Percentiles rank a stretch among this genome's conserved stretches.
Conservation (phyloP, 768 basidiomycete species). For the Megacollybia marginata region DNA sequence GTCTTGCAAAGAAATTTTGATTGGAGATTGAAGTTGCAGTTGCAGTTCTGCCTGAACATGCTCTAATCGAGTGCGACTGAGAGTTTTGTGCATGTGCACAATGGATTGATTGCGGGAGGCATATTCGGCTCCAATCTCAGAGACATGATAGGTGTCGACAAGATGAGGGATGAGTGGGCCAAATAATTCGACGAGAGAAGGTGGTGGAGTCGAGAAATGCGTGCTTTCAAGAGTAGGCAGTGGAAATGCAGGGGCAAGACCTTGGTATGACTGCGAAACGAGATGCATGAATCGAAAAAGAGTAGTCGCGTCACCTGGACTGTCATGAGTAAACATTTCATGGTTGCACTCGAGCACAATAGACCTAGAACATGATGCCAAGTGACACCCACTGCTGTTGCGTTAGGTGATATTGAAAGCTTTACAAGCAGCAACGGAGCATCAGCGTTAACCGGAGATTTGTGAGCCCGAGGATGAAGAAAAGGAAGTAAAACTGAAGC, state of each 20-base stretch:
- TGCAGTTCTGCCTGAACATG: slow-evolving; percentile 3
- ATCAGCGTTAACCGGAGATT: not conserved
- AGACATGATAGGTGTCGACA: slow-evolving; percentile 6
- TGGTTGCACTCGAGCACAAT: not conserved
- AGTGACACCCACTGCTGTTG: slow-evolving; percentile 21
- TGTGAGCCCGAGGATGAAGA: not conserved
- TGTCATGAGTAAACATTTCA: not conserved
- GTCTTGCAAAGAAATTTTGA: slow-evolving; percentile 19
- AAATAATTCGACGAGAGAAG: slow-evolving; percentile 8
- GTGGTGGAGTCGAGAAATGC: not conserved
- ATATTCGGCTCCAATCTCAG: slow-evolving; percentile 13
- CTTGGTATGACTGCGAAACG: slow-evolving; percentile 23
- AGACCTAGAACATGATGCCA: slow-evolving; percentile 27
- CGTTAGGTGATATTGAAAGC: slow-evolving; percentile 12
- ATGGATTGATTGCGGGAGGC: slow-evolving; percentile 5
- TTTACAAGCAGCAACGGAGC: slow-evolving; percentile 13
- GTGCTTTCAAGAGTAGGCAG: slow-evolving; percentile 11
- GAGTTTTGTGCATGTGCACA: slow-evolving; percentile 8
- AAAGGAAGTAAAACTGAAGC: not conserved
- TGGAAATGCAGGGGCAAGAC: slow-evolving; percentile 2
- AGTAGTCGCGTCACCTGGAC: slow-evolving; percentile 20
- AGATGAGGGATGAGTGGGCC: slow-evolving; percentile 18
- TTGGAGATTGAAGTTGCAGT: slow-evolving; percentile 5
- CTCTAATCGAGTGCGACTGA: not conserved
- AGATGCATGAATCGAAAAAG: slow-evolving; percentile 20